Percentiles rank a stretch among this genome's conserved stretches.
These are phyloP conservation scores for Nissolia schottii DNA, from an alignment of 306 rosid species.

Conservation along the genomic window DNA sequence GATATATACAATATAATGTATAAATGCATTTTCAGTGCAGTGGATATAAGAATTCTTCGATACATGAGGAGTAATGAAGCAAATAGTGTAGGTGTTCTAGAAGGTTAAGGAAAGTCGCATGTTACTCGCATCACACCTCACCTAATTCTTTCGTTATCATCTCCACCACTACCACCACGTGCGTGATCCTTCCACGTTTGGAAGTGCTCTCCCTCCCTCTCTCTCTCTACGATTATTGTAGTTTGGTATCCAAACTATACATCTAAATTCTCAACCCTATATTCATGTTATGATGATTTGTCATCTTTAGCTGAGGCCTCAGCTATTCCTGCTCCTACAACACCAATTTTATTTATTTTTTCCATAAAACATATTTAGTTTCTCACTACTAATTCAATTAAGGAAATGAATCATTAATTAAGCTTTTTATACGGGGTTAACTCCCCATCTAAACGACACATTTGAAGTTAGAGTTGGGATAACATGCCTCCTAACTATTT, in stretches of 20 bases:
- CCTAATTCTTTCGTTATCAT: conserved; percentile 30
- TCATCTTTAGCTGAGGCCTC: not conserved
- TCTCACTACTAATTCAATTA: not conserved
- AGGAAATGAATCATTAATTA: not conserved
- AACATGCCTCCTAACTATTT: too few species aligned
- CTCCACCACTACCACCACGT: too few species aligned
- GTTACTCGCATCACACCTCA: conserved; percentile 24
- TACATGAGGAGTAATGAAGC: not conserved
- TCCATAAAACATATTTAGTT: not conserved
- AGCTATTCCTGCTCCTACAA: not conserved
- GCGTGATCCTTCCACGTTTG: not conserved
- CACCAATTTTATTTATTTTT: not conserved
- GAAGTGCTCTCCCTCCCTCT: not conserved
- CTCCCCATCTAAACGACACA: not conserved
- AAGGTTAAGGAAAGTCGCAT: conserved; percentile 22
- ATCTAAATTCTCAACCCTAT: not conserved
- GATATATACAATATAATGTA: too few species aligned
- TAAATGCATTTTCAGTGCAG: too few species aligned
- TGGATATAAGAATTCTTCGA: too few species aligned
- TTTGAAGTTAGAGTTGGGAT: too few species aligned
- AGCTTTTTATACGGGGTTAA: not conserved
- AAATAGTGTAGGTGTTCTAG: conserved; percentile 7
- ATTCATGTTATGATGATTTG: not conserved
- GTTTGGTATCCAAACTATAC: not conserved
- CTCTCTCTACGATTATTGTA: conserved; percentile 5